These are phyloP conservation scores for Phytopythium delawarense DNA, from an alignment of 352 stramenopile genomes.

Conservation along the genomic window DNA sequence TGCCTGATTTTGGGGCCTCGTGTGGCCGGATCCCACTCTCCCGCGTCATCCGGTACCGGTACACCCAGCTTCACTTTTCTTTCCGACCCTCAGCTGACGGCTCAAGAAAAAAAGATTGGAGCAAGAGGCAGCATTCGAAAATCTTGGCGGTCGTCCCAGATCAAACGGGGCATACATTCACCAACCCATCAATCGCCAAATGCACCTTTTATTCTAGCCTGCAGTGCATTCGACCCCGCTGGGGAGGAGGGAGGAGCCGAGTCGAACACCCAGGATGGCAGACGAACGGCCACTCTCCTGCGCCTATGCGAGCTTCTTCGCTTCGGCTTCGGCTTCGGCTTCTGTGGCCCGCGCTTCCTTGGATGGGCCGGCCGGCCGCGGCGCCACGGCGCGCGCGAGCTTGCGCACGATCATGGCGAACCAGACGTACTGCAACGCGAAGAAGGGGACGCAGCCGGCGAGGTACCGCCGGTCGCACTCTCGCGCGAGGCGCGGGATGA, in stretches of 20 bases:
- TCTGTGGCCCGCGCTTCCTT: neutral
- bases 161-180: neutral
- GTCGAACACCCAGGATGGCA: neutral
- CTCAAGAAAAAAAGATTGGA: neutral
- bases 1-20: too few species aligned
- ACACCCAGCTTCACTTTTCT: slow-evolving; percentile 6
- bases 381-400: slow-evolving; percentile 12
- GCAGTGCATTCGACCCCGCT: neutral
- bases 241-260: neutral
- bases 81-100: neutral
- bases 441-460: slow-evolving; percentile 53
- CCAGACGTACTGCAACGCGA: slow-evolving; percentile 70
- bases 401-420: slow-evolving; percentile 72
- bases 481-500: slow-evolving; percentile 39
- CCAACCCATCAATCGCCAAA: neutral
- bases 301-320: slow-evolving; percentile 7
- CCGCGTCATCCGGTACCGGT: neutral
- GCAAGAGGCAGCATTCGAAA: neutral
- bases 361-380: neutral
- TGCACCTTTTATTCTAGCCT: neutral
- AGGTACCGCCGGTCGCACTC: slow-evolving; percentile 57
- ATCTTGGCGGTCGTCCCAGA: neutral
- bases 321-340: neutral
- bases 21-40: neutral
- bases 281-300: neutral